These are phyloP conservation scores for Aspergillus pseudonomiae DNA, from an alignment of 2,329 filamentous ascomycete species.

Conservation along the genomic window DNA sequence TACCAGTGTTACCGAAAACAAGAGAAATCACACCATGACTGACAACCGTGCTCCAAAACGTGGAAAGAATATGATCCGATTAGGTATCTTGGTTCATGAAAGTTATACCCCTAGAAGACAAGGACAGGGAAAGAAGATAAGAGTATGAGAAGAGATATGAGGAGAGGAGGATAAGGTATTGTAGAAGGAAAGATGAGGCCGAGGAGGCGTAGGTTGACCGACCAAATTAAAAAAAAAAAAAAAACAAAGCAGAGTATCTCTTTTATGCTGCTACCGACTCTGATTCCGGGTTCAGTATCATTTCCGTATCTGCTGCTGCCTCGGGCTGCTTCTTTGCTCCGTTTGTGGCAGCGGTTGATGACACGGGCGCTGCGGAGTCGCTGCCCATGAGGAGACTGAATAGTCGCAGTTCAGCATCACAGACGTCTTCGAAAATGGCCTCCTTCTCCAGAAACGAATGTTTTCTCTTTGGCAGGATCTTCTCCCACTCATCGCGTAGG, in stretches of 20 bases:
- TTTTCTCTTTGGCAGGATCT: slow-evolving; percentile 40
- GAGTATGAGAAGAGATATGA: background rate
- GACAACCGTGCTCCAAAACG: background rate
- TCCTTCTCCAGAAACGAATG: slow-evolving; percentile 48
- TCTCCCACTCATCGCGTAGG: slow-evolving; percentile 45
- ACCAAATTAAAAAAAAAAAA: background rate
- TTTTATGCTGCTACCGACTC: slow-evolving; percentile 14
- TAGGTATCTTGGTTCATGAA: slow-evolving; percentile 5
- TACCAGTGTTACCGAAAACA: background rate
- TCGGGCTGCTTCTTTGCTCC: slow-evolving; percentile 18
- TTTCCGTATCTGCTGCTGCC: background rate
- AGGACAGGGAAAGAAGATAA: background rate
- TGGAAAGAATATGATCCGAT: background rate
- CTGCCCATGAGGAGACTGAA: slow-evolving; percentile 33
- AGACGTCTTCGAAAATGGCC: slow-evolving; percentile 46
- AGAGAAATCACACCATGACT: background rate
- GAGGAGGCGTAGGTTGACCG: background rate
- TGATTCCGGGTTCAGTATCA: slow-evolving; percentile 11
- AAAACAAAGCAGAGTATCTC: background rate
- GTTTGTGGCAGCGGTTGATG: slow-evolving; percentile 14
- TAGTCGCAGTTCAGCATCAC: slow-evolving; percentile 44
- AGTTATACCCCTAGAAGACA: background rate
- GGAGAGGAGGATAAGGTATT: background rate
- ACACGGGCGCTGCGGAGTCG: slow-evolving; percentile 9
- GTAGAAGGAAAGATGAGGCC: background rate